Evolutionary conservation across 768 basidiomycete species (phyloP), one percentile per base, ranked within the genome.

Genomic region (Coprinellus micaceus): DNA sequence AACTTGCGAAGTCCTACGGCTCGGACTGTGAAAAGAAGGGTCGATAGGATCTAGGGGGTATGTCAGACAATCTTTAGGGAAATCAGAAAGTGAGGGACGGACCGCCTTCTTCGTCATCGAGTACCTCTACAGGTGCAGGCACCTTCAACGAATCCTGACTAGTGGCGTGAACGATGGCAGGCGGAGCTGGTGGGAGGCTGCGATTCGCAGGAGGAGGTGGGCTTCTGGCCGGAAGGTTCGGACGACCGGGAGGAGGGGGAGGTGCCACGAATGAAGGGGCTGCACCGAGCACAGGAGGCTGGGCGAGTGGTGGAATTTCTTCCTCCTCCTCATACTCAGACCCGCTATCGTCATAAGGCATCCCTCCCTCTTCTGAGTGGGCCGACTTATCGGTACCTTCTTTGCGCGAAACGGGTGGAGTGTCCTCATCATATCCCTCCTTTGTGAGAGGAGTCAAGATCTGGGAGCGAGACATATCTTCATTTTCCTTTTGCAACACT

Each of bases 61-160:
- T 33, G 53, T 21, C 46, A 26, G 17, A 37, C 29, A 25, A 47
- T 49, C 33, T 19, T 21, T 15, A 3, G 53, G 48, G n/a, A 30
- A 29, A 21, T 24, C 3, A 28, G 53, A 29, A 36, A n/a, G 10
- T 17, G 51, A 59, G 52, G 22, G 12, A 69, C 81, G 57, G 56
- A 86, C 85, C 84, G 41, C 82, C 83, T 67, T 86, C 83, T 24
- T 81, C 79, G 29, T 86, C 85, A 64, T 83, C 79, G 50, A 86
- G 66, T 21, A 86, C 63, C 61, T 83, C 82, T 19, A 69, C 65
- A 17, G 66, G 63, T 1, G 67, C 61, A 9, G 69, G 61, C 36
- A 64, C 54, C 10, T 66, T 63, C 44, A 66, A 33, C 12, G 70
- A 61, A 30, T 21, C 26, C 26, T 40, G 57, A 44, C 19, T 53